Evolutionary conservation across 2,329 filamentous ascomycete species (phyloP), one percentile per base, ranked within the genome.

Genomic region (Claviceps pazoutovae): DNA sequence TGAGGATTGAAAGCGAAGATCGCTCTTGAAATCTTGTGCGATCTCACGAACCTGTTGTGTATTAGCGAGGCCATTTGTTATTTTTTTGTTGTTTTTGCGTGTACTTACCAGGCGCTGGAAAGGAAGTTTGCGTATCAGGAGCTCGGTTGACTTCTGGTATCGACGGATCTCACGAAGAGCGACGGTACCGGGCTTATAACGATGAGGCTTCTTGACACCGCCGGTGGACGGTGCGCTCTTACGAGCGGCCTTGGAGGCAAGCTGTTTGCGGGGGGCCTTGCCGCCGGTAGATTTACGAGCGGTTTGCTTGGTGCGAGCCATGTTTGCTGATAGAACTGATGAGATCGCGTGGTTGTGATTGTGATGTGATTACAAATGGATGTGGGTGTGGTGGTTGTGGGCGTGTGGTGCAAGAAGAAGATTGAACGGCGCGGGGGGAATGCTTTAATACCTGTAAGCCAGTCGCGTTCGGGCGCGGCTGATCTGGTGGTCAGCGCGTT

Each of bases 141-240:
- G 83, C 76, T 97, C 90, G 49, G 91, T 96, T 58, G 85, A 88
- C 78, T 95, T 95, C 78, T 97, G 91, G 79, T 97, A 97, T 68
- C 87, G 86, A 79, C 91, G 86, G 66, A 98, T 98, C 78, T 98
- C 93, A 81, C 89, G 88, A 65, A 97, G 86, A 80, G 91, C 91
- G 74, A 95, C 86, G 68, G 93, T 95, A 80, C 85, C 86, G 67
- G 86, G 86, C 86, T 89, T 90, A 72, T 90, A 74, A 67, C 86
- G 80, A 76, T 90, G 86, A 74, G 87, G 87, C 86, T 93, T 93
- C 86, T 93, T 93, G 82, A 91, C 86, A 83, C 86, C 86, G 66
- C 91, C 93, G 71, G 93, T 97, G 58, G 89, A 95, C 63, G 93
- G 93, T 56, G 93, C 91, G 65, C 85, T 89, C 84, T 98, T 98